These are phyloP conservation scores for Paxillus rubicundulus DNA, from an alignment of 768 basidiomycete species.

Conservation along the genomic window DNA sequence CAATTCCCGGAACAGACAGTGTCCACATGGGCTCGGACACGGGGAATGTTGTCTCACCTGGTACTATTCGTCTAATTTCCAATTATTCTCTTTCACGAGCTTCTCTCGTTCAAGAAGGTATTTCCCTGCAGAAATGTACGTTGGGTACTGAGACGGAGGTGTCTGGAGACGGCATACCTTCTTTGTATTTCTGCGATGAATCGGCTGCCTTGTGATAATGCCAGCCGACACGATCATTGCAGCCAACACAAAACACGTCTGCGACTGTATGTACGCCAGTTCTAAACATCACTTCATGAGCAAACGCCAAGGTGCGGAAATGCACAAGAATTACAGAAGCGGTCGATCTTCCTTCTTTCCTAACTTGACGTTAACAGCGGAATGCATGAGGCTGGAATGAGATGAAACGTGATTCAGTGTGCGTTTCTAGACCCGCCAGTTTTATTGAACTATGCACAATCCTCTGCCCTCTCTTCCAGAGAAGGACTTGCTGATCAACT, in stretches of 20 bases:
- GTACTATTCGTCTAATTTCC: slow-evolving; percentile 54
- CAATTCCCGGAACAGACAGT: background rate
- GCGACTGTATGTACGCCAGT: slow-evolving; percentile 82
- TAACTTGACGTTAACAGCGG: slow-evolving; percentile 70
- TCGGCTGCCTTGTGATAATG: slow-evolving; percentile 80
- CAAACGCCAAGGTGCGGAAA: background rate
- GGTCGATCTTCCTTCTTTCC: slow-evolving; percentile 74
- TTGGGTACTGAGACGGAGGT: background rate
- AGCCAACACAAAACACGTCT: slow-evolving; percentile 76
- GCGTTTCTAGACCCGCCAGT: background rate
- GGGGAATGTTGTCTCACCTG: background rate
- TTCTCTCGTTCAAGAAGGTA: slow-evolving; percentile 80
- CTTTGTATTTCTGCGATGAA: slow-evolving; percentile 77
- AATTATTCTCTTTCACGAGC: slow-evolving; percentile 78
- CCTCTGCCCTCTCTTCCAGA: slow-evolving; percentile 81
- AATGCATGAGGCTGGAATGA: slow-evolving; percentile 63
- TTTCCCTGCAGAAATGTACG: slow-evolving; percentile 51
- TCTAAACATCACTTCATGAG: slow-evolving; percentile 34
- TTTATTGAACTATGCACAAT: slow-evolving; percentile 49
- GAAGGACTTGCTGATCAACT: slow-evolving; percentile 82
- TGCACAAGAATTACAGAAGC: slow-evolving; percentile 49
- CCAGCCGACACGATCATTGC: slow-evolving; percentile 79
- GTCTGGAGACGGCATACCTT: slow-evolving; percentile 45
- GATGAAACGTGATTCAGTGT: background rate
- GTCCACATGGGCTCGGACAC: background rate